phyloP scores from a whole-genome alignment of 2,329 filamentous ascomycete species.

The Pseudopithomyces chartarum region DNA sequence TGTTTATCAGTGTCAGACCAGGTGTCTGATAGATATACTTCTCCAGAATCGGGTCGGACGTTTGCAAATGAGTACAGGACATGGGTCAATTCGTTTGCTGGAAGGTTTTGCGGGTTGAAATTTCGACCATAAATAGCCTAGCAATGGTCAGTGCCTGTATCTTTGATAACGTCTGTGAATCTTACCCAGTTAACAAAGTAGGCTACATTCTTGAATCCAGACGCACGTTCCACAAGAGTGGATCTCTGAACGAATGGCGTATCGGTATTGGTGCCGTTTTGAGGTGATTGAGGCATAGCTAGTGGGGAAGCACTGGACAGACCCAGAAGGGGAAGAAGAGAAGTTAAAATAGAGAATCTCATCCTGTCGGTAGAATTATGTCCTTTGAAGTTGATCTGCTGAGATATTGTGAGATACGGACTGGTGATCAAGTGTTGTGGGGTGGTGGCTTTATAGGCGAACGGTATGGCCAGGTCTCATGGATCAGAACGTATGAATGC shows the following conservation, averaged over 20 bases:
- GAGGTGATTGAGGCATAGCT: constrained; percentile 25
- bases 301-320: constrained; percentile 21
- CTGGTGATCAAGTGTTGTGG: constrained; percentile 14
- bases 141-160: constrained; percentile 7
- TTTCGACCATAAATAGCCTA: constrained; percentile 46
- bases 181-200: constrained; percentile 48
- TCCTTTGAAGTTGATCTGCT: background rate
- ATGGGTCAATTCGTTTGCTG: constrained; percentile 40
- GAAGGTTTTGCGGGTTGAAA: constrained; percentile 42
- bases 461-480: background rate
- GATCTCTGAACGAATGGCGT: constrained; percentile 3
- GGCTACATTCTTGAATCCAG: constrained; percentile 43
- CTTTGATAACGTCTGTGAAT: constrained; percentile 4
- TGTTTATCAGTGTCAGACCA: constrained; percentile 47
- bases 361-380: constrained; percentile 21
- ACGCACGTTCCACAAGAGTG: constrained; percentile 8
- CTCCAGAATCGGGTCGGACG: constrained; percentile 42
- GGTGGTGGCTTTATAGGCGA: constrained; percentile 23
- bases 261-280: background rate
- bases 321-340: constrained; percentile 24
- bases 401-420: constrained; percentile 4
- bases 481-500: constrained; percentile 7
- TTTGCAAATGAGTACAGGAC: constrained; percentile 47
- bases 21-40: constrained; percentile 44
- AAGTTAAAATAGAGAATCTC: constrained; percentile 25